A percentile compares a stretch with the other conserved stretches of the same genome.
These are phyloP conservation scores for Obelidium mucronatum DNA, from an alignment of 192 early-diverging fungal species.

Conservation along the genomic window DNA sequence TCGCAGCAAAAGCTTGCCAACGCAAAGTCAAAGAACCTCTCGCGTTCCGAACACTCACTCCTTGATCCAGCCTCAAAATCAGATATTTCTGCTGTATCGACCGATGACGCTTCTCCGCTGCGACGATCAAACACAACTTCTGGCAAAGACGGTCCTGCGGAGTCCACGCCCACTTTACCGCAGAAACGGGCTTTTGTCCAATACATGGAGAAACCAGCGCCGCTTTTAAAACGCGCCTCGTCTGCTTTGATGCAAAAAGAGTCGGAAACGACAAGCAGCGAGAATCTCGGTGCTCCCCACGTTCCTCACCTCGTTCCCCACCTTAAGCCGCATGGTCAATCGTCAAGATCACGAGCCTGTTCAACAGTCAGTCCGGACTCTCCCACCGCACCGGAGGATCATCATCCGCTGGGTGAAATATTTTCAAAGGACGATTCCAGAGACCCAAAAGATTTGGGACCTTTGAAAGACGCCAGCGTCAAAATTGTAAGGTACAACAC, in stretches of 20 bases:
- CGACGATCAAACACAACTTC: neutral
- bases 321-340: neutral
- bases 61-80: neutral
- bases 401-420: conserved; percentile 20
- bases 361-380: neutral
- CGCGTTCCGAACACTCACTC: neutral
- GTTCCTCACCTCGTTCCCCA: neutral
- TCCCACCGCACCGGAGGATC: neutral
- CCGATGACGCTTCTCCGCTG: neutral
- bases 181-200: conserved; percentile 20
- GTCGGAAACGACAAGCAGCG: neutral
- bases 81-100: neutral
- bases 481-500: conserved; percentile 10
- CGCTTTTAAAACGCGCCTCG: conserved; percentile 32
- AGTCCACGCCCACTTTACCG: neutral
- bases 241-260: conserved; percentile 23
- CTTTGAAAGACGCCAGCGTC: conserved; percentile 21
- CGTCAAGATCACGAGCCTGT: neutral
- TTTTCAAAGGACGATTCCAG: neutral
- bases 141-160: neutral
- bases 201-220: conserved; percentile 35
- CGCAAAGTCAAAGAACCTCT: neutral
- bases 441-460: neutral
- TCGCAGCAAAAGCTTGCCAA: neutral
- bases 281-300: neutral